These are phyloP conservation scores for Candida adriatica DNA, from an alignment of 805 yeast genomes.

Conservation along the genomic window DNA sequence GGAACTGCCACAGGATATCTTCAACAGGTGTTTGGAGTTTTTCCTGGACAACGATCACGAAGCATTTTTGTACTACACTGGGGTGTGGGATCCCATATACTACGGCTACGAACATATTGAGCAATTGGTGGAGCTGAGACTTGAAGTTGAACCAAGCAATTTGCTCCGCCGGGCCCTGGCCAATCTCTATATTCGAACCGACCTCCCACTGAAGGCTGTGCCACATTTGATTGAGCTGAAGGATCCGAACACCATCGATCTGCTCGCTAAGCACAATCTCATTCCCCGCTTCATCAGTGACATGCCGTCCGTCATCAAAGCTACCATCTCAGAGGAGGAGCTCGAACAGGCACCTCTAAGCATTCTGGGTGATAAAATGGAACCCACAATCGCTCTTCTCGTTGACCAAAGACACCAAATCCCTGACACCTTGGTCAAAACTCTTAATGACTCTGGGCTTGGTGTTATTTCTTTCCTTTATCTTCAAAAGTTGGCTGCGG, in stretches of 20 bases:
- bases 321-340: constrained; percentile 34
- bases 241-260: constrained; percentile 48
- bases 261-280: constrained; percentile 59
- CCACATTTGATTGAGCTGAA: constrained; percentile 50
- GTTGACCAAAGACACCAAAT: constrained; percentile 64
- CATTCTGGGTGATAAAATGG: constrained; percentile 25
- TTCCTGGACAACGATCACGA: constrained; percentile 15
- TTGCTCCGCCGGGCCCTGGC: constrained; percentile 39
- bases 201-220: constrained; percentile 58
- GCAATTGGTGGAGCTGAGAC: constrained; percentile 32
- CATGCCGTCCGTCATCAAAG: constrained; percentile 44
- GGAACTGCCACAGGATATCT: constrained; percentile 30
- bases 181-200: constrained; percentile 46
- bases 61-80: constrained; percentile 36
- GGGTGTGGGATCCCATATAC: constrained; percentile 50
- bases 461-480: constrained; percentile 56
- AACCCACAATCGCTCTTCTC: constrained; percentile 43
- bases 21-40: constrained; percentile 35
- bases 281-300: constrained; percentile 40
- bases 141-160: constrained; percentile 28
- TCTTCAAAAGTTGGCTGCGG: constrained; percentile 47
- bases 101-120: constrained; percentile 43
- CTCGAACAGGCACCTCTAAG: constrained; percentile 31
- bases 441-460: constrained; percentile 35
- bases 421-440: constrained; percentile 43